These are phyloP conservation scores for Tricladium varicosporioides DNA, from an alignment of 2,329 filamentous ascomycete genomes.

Conservation along the genomic window DNA sequence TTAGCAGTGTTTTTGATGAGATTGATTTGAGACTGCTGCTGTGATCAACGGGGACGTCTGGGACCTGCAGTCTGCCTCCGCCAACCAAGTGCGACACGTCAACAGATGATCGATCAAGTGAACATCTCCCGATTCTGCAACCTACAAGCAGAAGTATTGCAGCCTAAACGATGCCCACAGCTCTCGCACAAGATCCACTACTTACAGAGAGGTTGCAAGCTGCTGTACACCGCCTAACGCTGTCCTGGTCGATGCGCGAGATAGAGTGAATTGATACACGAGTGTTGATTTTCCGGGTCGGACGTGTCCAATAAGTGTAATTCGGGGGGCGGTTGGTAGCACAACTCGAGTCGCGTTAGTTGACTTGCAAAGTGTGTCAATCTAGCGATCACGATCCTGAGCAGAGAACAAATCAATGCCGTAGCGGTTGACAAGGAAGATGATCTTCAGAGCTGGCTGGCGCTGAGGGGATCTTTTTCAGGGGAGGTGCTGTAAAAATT, in stretches of 20 bases:
- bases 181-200: conserved; percentile 12
- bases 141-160: conserved; percentile 11
- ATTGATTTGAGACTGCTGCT: conserved; percentile 13
- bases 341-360: background rate
- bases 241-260: conserved; percentile 5
- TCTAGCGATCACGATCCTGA: background rate
- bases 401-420: background rate
- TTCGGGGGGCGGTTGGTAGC: background rate
- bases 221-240: conserved; percentile 16
- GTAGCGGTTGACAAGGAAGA: background rate
- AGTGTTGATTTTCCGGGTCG: conserved; percentile 4
- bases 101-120: conserved; percentile 16
- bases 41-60: conserved; percentile 6
- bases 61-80: conserved; percentile 14
- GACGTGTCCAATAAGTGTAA: background rate
- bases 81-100: conserved; percentile 27
- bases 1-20: conserved; percentile 5
- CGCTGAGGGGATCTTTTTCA: background rate
- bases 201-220: conserved; percentile 10
- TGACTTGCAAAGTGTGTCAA: background rate
- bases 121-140: conserved; percentile 5
- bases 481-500: background rate
- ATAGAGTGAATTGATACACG: conserved; percentile 9
- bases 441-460: background rate
- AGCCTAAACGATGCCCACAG: conserved; percentile 5